phyloP scores from a whole-genome alignment of 2,329 filamentous ascomycete genomes.

The Neophaeococcomyces mojaviensis region DNA sequence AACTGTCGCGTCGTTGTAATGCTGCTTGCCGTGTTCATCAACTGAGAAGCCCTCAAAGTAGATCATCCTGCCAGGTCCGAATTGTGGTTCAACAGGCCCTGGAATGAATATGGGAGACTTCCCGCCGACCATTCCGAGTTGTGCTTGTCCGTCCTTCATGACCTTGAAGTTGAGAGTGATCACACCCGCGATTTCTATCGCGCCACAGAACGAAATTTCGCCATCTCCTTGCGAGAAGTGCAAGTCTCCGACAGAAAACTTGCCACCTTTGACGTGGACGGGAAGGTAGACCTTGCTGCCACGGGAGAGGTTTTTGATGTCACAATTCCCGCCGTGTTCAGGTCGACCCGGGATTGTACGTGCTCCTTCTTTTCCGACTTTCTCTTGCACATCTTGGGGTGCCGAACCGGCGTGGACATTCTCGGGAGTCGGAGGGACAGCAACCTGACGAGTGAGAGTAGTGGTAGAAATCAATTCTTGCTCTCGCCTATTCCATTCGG shows the following conservation, averaged over 20 bases:
- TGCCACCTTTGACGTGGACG: conserved; percentile 77
- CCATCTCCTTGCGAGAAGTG: conserved; percentile 86
- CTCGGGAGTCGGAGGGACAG: conserved; percentile 64
- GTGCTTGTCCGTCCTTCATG: conserved; percentile 69
- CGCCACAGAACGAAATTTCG: conserved; percentile 59
- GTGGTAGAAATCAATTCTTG: conserved; percentile 65
- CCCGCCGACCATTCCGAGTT: conserved; percentile 53
- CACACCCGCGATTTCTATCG: conserved; percentile 88
- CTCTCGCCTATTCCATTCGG: conserved; percentile 78
- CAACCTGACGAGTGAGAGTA: conserved; percentile 62
- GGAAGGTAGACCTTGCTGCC: conserved; percentile 80
- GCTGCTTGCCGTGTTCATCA: conserved; percentile 79
- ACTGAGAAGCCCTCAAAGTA: conserved; percentile 89
- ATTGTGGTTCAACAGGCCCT: conserved; percentile 80
- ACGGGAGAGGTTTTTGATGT: conserved; percentile 78
- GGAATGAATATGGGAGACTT: conserved; percentile 80
- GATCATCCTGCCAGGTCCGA: conserved; percentile 71
- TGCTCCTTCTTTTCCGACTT: conserved; percentile 69
- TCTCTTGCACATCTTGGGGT: conserved; percentile 50
- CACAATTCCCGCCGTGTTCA: conserved; percentile 84
- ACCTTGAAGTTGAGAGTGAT: conserved; percentile 88
- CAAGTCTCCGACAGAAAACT: conserved; percentile 82
- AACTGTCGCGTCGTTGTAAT: conserved; percentile 78
- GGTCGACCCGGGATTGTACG: conserved; percentile 76
- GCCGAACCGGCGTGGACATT: conserved; percentile 67